phyloP scores from a whole-genome alignment of 371 early-diverging fungal species.

The Rhizopus sp. region DNA sequence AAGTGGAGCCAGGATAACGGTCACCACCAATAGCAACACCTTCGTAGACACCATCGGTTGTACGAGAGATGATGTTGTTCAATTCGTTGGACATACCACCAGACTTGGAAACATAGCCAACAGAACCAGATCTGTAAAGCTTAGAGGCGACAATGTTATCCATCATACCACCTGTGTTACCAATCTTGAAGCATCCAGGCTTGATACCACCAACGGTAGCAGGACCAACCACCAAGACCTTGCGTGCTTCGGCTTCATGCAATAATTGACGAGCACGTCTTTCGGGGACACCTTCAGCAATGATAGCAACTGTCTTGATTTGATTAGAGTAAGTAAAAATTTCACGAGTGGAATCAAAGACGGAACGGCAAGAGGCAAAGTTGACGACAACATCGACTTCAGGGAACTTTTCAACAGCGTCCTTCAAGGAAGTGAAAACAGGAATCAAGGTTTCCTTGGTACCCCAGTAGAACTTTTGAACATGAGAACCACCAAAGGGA shows the following conservation, averaged over 20 bases:
- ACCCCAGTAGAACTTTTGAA: slow-evolving; percentile 99
- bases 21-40: slow-evolving; percentile 99
- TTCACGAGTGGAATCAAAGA: slow-evolving; percentile 90
- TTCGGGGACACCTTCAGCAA: slow-evolving; percentile 99
- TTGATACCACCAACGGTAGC: slow-evolving; percentile 99
- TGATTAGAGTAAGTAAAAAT: slow-evolving; percentile 74
- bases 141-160: slow-evolving; percentile 97
- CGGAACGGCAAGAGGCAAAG: slow-evolving; percentile 97
- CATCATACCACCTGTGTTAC: slow-evolving; percentile 99
- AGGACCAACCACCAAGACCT: slow-evolving; percentile 94
- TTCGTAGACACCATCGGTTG: slow-evolving; percentile 97
- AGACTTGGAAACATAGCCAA: slow-evolving; percentile 96
- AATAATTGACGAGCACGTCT: slow-evolving; percentile 91
- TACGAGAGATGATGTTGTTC: slow-evolving; percentile 96
- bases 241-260: slow-evolving; percentile 77
- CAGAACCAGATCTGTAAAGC: slow-evolving; percentile 95
- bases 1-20: slow-evolving; percentile 98
- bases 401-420: slow-evolving; percentile 85
- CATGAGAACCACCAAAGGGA: slow-evolving; percentile 97
- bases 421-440: slow-evolving; percentile 87
- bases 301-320: slow-evolving; percentile 94
- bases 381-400: slow-evolving; percentile 95
- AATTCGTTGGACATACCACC: slow-evolving; percentile 99
- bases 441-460: slow-evolving; percentile 95
- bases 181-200: slow-evolving; percentile 99